Conservation (phyloP, 75 land plant species). For the Sequoiadendron giganteum region DNA sequence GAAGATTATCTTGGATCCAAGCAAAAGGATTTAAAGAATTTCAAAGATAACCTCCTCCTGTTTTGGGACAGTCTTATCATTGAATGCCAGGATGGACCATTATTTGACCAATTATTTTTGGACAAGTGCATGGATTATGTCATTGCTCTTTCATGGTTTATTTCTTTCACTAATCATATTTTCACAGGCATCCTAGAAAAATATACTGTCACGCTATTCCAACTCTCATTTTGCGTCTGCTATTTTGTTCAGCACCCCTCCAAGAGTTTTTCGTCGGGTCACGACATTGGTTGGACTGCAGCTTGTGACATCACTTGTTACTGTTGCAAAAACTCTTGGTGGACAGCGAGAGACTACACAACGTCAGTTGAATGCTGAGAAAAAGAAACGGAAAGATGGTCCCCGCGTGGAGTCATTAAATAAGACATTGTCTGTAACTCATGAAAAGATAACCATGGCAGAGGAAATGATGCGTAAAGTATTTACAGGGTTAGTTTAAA, state of each 20-base stretch:
- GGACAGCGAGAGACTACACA: constrained; percentile 89
- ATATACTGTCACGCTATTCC: neutral
- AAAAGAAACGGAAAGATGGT: constrained; percentile 80
- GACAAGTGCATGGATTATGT: constrained; percentile 92
- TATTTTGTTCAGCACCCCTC: constrained; percentile 72
- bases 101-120: constrained; percentile 79
- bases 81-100: constrained; percentile 90
- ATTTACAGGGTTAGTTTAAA: constrained; percentile 66
- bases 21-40: constrained; percentile 68
- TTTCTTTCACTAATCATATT: constrained; percentile 8
- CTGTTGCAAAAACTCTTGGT: constrained; percentile 82
- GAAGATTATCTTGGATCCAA: constrained; percentile 83
- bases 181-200: neutral
- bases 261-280: constrained; percentile 87
- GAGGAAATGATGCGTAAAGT: constrained; percentile 97
- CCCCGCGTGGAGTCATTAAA: constrained; percentile 87
- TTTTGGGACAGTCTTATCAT: constrained; percentile 84
- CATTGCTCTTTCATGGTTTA: constrained; percentile 92
- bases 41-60: constrained; percentile 76
- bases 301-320: constrained; percentile 89
- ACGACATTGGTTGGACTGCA: constrained; percentile 89
- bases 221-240: neutral
- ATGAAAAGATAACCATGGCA: constrained; percentile 65
- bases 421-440: constrained; percentile 68
- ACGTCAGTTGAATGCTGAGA: constrained; percentile 95